Evolutionary conservation across 768 basidiomycete genomes (phyloP), one percentile per base, ranked within the genome.

Genomic region (Lentinula aciculospora): DNA sequence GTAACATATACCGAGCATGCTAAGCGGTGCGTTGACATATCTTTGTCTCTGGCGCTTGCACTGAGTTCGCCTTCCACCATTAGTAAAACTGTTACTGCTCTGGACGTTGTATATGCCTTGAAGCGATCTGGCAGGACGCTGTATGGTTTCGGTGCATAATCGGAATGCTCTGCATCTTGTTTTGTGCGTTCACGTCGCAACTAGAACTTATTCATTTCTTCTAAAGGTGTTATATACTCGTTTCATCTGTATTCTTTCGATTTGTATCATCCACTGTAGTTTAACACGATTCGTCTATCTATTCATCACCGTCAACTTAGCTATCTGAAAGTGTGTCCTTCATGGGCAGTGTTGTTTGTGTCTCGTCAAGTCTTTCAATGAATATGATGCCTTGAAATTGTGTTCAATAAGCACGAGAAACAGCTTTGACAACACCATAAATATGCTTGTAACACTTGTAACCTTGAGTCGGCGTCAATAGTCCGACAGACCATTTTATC

Each of bases 11-110:
- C 55, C 28, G 55, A 56, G n/a, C 55, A 56, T 34, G 55, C 55
- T n/a, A 56, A 56, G 9, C 55, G 55, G 55, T 56, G 42, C 13
- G 40, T 56, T 6, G 6, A n/a, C 19, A 31, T 19, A 3, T n/a
- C 2, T 8, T 12, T 29, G 53, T 19, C n/a, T 1, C 21, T 54
- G 4, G 2, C 17, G 21, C 50, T 27, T 15, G 9, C 9, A 25
- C 53, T 54, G 50, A 54, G 7, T 9, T 36, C 28, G 40, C 13
- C 47, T 28, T 54, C 17, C 5, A 8, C 1, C 12, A 12, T 23
- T 42, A 56, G 55, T 32, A 56, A 56, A 56, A 56, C 55, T 34
- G 55, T 56, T 19, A 56, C 55, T 31, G 55, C 55, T 23, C 55
- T 56, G 15, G 55, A 56, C 4, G 55, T 56, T 31, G 55, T 56